Conservation (phyloP, 129 eudicot genomes). For the Helianthus annuus region DNA sequence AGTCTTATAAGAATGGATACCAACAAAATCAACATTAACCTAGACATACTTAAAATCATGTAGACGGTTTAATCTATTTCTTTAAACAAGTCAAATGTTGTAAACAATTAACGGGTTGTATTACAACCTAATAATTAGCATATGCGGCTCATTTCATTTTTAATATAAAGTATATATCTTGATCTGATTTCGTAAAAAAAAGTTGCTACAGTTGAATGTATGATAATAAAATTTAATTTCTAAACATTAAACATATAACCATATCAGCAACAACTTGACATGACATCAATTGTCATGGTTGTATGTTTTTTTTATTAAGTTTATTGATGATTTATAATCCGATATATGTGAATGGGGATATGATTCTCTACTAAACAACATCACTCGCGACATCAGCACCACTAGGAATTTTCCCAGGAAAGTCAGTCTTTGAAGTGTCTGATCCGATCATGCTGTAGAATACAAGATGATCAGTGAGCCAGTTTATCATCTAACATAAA, state of each 20-base stretch:
- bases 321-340: constrained; percentile 7
- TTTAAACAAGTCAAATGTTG: too few relatives aligned
- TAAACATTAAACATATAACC: background rate
- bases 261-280: constrained; percentile 3
- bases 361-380: constrained; percentile 28
- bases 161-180: too few relatives aligned
- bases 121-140: too few relatives aligned
- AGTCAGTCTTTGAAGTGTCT: constrained; percentile 57
- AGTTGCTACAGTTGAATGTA: too few relatives aligned
- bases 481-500: background rate
- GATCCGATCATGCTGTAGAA: constrained; percentile 58
- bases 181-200: too few relatives aligned
- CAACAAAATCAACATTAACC: too few relatives aligned
- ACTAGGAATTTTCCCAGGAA: constrained; percentile 70
- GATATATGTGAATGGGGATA: background rate
- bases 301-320: constrained; percentile 4
- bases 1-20: too few relatives aligned
- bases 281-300: background rate
- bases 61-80: too few relatives aligned
- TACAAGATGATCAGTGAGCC: background rate
- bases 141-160: too few relatives aligned
- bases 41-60: too few relatives aligned
- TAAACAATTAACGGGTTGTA: too few relatives aligned
- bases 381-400: constrained; percentile 74
- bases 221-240: background rate